Conservation (phyloP, 768 basidiomycete species). For the Tephrocybe sp. region DNA sequence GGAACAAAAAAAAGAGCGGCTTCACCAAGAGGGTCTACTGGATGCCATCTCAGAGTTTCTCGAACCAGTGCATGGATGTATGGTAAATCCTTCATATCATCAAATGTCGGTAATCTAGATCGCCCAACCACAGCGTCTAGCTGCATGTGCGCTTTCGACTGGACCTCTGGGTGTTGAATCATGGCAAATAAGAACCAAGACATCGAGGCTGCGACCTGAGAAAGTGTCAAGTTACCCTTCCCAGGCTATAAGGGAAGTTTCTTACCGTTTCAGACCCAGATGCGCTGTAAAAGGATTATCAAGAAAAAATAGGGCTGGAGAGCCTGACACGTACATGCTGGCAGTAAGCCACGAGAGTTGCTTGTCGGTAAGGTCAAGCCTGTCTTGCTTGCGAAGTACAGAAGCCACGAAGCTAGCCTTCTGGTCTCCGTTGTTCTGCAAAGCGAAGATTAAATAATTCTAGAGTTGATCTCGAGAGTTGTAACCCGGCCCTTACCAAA, state of each 20-base stretch:
- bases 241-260: not conserved
- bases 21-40: not conserved
- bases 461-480: too few species aligned
- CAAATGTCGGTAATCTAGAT: slow-evolving; percentile 14
- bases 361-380: not conserved
- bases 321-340: not conserved
- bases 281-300: not conserved
- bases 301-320: not conserved
- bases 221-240: not conserved
- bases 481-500: not conserved
- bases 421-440: not conserved
- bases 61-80: slow-evolving; percentile 17
- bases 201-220: not conserved
- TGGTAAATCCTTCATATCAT: slow-evolving; percentile 13
- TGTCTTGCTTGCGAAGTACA: not conserved
- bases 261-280: not conserved
- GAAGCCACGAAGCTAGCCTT: not conserved
- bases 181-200: slow-evolving; percentile 7
- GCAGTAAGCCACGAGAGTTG: not conserved
- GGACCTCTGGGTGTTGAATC: slow-evolving; percentile 23
- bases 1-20: too few species aligned
- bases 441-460: not conserved
- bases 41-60: slow-evolving; percentile 14
- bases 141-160: slow-evolving; percentile 17
- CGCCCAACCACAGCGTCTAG: slow-evolving; percentile 15